Percentiles rank a stretch among this genome's conserved stretches.
These are phyloP conservation scores for Malus hybrid DNA, from an alignment of 331 rosid species.

Conservation along the genomic window DNA sequence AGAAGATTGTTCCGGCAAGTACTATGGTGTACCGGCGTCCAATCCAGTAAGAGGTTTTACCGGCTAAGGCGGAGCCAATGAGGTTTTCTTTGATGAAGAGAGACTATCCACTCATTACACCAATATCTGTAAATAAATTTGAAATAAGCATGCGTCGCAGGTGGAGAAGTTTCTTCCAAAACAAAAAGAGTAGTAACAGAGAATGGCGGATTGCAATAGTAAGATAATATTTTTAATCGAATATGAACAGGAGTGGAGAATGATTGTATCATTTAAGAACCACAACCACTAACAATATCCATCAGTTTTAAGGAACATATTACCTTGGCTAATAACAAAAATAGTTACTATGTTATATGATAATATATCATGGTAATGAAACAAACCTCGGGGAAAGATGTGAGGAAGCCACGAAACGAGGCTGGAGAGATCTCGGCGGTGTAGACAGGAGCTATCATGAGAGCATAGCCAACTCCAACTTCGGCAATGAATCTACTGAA, in stretches of 20 bases:
- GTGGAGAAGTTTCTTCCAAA: no score
- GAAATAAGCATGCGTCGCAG: no score
- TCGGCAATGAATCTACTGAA: constrained; percentile 48
- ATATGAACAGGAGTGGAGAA: no score
- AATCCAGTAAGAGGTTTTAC: constrained; percentile 53
- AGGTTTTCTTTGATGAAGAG: constrained; percentile 42
- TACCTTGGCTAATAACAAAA: background rate
- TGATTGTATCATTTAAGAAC: no score
- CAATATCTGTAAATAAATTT: background rate
- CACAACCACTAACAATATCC: no score
- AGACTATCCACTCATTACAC: background rate
- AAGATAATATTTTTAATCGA: no score
- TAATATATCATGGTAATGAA: background rate
- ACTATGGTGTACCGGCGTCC: constrained; percentile 59
- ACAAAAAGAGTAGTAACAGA: no score
- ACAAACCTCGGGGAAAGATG: constrained; percentile 51
- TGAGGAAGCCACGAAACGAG: constrained; percentile 56
- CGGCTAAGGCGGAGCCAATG: constrained; percentile 41
- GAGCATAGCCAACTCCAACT: constrained; percentile 54
- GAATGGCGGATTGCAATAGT: no score
- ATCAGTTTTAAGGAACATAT: no score
- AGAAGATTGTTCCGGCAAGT: constrained; percentile 38
- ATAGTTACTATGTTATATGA: background rate
- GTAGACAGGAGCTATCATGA: constrained; percentile 61
- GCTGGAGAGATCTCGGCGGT: constrained; percentile 50